Percentiles rank a stretch among this genome's conserved stretches.
phyloP scores from a whole-genome alignment of 805 yeast species.

The Schwanniomyces vanrijiae region DNA sequence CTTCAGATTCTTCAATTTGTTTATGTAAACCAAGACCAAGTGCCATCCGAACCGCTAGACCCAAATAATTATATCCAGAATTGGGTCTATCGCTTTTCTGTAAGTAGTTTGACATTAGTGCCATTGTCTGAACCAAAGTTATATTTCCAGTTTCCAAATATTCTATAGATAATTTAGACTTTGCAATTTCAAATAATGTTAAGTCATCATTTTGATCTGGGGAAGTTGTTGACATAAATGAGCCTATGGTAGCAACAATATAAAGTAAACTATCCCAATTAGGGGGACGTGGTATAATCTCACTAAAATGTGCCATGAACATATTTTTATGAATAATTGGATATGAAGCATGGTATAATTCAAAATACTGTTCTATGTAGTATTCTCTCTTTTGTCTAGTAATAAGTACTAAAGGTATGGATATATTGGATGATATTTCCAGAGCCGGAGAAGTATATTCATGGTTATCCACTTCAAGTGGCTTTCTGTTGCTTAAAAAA shows the following conservation, averaged over 20 bases:
- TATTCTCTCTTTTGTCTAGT: conserved; percentile 6
- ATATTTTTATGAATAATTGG: conserved; percentile 16
- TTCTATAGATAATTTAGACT: conserved; percentile 13
- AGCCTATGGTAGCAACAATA: conserved; percentile 17
- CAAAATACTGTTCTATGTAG: conserved; percentile 14
- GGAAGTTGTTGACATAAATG: conserved; percentile 14
- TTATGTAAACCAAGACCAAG: conserved; percentile 13
- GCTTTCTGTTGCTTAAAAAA: conserved; percentile 4
- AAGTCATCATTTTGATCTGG: conserved; percentile 16
- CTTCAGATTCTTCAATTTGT: conserved; percentile 8
- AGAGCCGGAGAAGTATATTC: conserved; percentile 2
- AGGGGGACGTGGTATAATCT: conserved; percentile 11
- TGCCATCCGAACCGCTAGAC: conserved; percentile 15
- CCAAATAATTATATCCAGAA: conserved; percentile 15
- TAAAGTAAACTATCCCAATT: conserved; percentile 16
- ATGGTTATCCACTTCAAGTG: no score
- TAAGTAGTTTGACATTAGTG: conserved; percentile 17
- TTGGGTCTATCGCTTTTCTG: conserved; percentile 18
- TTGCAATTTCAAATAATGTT: conserved; percentile 13
- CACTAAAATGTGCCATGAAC: conserved; percentile 17
- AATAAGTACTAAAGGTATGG: not conserved
- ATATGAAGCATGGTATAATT: conserved; percentile 15
- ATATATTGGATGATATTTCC: no score
- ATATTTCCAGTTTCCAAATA: conserved; percentile 65
- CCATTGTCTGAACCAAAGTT: conserved; percentile 15